A percentile compares a stretch with the other conserved stretches of the same genome.
Evolutionary conservation across 257 asterid species (phyloP).

Genomic region (Plantago ovata): DNA sequence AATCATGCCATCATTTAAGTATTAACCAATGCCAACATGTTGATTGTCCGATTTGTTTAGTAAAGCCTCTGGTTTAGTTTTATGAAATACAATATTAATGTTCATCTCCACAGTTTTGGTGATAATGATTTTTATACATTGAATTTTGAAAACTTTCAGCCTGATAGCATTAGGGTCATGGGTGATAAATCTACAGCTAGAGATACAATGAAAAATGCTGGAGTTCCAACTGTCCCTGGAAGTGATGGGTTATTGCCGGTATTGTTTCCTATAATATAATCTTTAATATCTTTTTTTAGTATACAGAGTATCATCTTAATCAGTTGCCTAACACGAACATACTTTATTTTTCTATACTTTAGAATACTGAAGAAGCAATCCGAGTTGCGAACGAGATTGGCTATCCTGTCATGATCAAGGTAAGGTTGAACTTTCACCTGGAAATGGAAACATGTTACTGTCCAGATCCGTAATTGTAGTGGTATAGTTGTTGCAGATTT

Average conservation of each 20-base stretch:
- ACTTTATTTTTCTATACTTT: slow-evolving; percentile 18
- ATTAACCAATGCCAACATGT: too few species aligned
- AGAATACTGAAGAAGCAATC: slow-evolving; percentile 91
- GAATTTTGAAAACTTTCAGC: slow-evolving; percentile 48
- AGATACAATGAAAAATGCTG: slow-evolving; percentile 98
- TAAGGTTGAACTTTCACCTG: slow-evolving; percentile 22
- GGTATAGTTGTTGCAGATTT: slow-evolving; percentile 4
- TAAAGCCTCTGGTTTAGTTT: too few species aligned
- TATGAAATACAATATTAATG: too few species aligned
- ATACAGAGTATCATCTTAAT: not conserved
- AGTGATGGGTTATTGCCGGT: slow-evolving; percentile 92
- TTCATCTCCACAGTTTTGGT: too few species aligned
- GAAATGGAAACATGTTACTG: too few species aligned
- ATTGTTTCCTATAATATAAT: slow-evolving; percentile 15
- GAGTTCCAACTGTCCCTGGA: slow-evolving; percentile 99
- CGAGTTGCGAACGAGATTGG: slow-evolving; percentile 81
- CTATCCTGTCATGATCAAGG: slow-evolving; percentile 98
- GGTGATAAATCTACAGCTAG: slow-evolving; percentile 99
- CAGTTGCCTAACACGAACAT: not conserved
- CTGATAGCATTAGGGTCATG: slow-evolving; percentile 94
- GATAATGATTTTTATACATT: not conserved
- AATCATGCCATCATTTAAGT: too few species aligned
- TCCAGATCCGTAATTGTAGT: not conserved
- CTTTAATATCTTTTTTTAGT: slow-evolving; percentile 9
- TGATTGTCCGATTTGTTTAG: too few species aligned